phyloP scores from a whole-genome alignment of 768 basidiomycete genomes.

The Macrolepiota fuliginosa region DNA sequence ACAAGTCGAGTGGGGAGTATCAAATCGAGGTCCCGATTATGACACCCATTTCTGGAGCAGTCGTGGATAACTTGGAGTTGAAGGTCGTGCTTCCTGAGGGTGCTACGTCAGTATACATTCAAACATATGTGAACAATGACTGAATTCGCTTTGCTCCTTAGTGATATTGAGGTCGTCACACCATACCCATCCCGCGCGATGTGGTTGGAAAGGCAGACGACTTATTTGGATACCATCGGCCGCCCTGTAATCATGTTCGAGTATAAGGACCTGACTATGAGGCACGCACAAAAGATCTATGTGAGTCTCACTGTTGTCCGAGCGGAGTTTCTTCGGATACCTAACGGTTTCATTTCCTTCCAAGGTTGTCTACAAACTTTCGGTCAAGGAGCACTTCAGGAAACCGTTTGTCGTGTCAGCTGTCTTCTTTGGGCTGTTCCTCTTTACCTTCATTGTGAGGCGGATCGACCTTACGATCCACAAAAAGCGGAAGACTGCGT shows the following conservation, averaged over 20 bases:
- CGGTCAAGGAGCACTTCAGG: constrained; percentile 75
- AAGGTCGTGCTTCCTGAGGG: constrained; percentile 89
- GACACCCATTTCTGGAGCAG: constrained; percentile 75
- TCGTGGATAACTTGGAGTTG: constrained; percentile 78
- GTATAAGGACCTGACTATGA: constrained; percentile 75
- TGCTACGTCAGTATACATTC: constrained; percentile 68
- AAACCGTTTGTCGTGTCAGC: constrained; percentile 80
- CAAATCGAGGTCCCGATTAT: constrained; percentile 83
- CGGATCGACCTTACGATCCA: constrained; percentile 48
- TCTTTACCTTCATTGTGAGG: constrained; percentile 38
- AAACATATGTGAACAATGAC: not conserved
- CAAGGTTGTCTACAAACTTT: constrained; percentile 87
- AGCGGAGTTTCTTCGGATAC: not conserved
- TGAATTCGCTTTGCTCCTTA: constrained; percentile 28
- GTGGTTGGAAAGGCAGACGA: constrained; percentile 63
- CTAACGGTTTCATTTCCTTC: not conserved
- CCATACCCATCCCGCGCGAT: constrained; percentile 77
- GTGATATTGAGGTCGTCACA: constrained; percentile 71
- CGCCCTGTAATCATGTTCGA: constrained; percentile 74
- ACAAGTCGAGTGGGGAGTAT: constrained; percentile 61
- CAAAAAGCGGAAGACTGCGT: constrained; percentile 36
- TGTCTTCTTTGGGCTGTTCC: constrained; percentile 69
- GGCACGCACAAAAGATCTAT: constrained; percentile 77
- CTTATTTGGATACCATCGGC: constrained; percentile 91
- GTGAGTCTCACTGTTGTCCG: constrained; percentile 46